Percentiles rank a stretch among this genome's conserved stretches.
phyloP scores from a whole-genome alignment of 2,329 filamentous ascomycete genomes.

The Pseudocercospora cruenta region DNA sequence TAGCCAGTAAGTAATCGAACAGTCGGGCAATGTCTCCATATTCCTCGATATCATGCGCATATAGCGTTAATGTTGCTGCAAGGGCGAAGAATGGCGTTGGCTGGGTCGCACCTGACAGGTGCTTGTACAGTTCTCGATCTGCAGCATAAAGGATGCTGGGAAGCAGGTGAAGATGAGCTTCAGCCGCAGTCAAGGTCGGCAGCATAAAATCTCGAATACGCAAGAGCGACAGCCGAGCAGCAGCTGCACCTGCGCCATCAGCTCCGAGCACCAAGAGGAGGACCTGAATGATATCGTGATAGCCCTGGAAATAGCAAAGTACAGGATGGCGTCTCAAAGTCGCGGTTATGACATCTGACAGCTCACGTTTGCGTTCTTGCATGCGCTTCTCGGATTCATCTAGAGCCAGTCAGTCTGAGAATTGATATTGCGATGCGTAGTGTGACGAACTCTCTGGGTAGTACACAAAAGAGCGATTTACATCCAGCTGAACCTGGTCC shows the following conservation, averaged over 20 bases:
- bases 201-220: slow-evolving; percentile 98
- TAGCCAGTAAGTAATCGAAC: slow-evolving; percentile 88
- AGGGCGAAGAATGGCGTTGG: slow-evolving; percentile 86
- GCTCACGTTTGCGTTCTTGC: slow-evolving; percentile 69
- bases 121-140: slow-evolving; percentile 71
- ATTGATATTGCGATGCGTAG: neutral
- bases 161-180: slow-evolving; percentile 83
- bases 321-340: slow-evolving; percentile 79
- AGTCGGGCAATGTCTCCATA: slow-evolving; percentile 87
- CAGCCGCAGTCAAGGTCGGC: slow-evolving; percentile 77
- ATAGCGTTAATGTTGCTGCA: slow-evolving; percentile 91
- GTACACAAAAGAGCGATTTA: slow-evolving; percentile 95
- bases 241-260: slow-evolving; percentile 61
- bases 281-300: slow-evolving; percentile 97
- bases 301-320: slow-evolving; percentile 96
- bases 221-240: slow-evolving; percentile 82
- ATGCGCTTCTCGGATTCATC: slow-evolving; percentile 72
- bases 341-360: slow-evolving; percentile 78
- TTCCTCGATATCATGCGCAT: slow-evolving; percentile 91
- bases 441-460: slow-evolving; percentile 74
- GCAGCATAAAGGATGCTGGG: slow-evolving; percentile 76
- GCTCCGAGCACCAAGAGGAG: slow-evolving; percentile 81
- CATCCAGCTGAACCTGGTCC: slow-evolving; percentile 87
- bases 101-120: slow-evolving; percentile 47
- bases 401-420: slow-evolving; percentile 40